A percentile compares a stretch with the other conserved stretches of the same genome.
Evolutionary conservation across 257 asterid genomes (phyloP).

Genomic region (Coffea canephora): DNA sequence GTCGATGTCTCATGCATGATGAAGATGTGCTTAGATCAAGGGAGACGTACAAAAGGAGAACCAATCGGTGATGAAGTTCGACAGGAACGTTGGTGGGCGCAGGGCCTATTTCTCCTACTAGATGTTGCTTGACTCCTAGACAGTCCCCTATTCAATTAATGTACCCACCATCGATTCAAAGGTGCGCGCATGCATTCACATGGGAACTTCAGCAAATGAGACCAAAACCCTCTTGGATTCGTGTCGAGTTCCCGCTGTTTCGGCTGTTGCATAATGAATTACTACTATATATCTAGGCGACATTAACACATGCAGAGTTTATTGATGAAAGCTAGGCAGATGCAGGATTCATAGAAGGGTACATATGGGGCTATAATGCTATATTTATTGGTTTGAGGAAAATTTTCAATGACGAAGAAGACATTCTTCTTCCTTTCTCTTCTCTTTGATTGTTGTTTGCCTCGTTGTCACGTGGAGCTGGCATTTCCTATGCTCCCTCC

Average conservation of each 20-base stretch:
- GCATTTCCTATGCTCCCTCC: conserved; percentile 4
- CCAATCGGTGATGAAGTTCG: neutral
- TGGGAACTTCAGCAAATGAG: conserved; percentile 4
- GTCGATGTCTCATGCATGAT: neutral
- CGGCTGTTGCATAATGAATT: neutral
- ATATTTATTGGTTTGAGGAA: conserved; percentile 16
- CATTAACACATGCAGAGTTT: conserved; percentile 13
- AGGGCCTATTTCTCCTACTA: neutral
- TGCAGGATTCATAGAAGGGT: neutral
- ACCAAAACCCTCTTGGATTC: conserved; percentile 10
- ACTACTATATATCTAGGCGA: neutral
- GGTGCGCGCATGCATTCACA: conserved; percentile 15
- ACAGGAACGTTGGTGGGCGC: neutral
- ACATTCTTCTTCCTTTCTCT: conserved; percentile 16
- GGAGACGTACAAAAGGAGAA: neutral
- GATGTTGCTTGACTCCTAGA: conserved; percentile 5
- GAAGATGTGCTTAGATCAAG: neutral
- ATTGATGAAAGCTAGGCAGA: neutral
- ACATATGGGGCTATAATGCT: conserved; percentile 13
- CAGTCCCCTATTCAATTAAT: neutral
- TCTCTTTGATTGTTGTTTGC: neutral
- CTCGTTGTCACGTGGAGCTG: conserved; percentile 24
- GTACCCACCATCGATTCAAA: neutral
- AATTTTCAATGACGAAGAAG: conserved; percentile 8
- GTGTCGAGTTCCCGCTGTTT: neutral